These are phyloP conservation scores for Chondrus crispus DNA, from an alignment of 23 red algal genomes.

Conservation along the genomic window DNA sequence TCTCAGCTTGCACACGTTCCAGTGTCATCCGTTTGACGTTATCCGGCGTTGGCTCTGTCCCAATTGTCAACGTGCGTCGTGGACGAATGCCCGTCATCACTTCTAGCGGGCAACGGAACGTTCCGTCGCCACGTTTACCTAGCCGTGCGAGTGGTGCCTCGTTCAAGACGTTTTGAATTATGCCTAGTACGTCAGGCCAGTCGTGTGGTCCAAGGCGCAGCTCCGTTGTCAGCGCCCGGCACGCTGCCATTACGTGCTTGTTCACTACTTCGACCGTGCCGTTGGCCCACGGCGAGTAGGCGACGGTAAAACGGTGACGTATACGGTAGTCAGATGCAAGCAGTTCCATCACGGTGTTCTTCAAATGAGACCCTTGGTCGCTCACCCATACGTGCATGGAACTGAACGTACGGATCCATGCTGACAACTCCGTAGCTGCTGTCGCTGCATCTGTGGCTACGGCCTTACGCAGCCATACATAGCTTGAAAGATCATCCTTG, in stretches of 20 bases:
- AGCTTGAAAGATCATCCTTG: constrained; percentile 13
- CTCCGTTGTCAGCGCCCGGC: not conserved
- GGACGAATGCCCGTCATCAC: constrained; percentile 17
- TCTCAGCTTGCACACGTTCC: not conserved
- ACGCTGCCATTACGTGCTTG: not conserved
- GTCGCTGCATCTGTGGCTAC: not conserved
- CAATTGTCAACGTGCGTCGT: not conserved
- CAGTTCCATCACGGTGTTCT: not conserved
- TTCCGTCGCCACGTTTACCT: not conserved
- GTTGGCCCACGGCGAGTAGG: constrained; percentile 30
- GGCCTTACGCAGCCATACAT: not conserved
- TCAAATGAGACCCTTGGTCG: constrained; percentile 20
- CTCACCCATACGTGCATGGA: not conserved
- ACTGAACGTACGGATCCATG: constrained; percentile 8
- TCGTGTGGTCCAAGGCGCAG: not conserved
- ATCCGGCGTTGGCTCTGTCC: not conserved
- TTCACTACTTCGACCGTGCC: constrained; percentile 11
- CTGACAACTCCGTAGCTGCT: not conserved
- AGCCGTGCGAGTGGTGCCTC: not conserved
- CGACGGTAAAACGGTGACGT: not conserved
- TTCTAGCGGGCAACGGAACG: not conserved
- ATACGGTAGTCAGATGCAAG: constrained; percentile 1
- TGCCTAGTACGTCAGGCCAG: not conserved
- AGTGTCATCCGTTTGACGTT: not conserved
- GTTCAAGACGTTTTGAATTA: not conserved